Conservation (phyloP, 345 rosid species). For the Gossypium ekmanianum region DNA sequence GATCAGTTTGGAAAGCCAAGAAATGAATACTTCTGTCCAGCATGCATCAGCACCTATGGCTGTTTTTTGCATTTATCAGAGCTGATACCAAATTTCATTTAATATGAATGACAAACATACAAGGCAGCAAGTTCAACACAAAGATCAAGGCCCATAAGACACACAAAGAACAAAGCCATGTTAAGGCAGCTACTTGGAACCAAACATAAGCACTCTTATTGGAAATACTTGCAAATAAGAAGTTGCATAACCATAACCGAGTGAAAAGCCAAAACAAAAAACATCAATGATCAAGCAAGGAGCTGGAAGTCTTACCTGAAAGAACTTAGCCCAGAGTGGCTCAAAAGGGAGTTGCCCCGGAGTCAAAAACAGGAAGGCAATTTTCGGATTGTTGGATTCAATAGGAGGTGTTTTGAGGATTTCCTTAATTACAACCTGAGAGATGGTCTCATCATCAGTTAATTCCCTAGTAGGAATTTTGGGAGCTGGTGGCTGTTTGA, state of each 20-base stretch:
- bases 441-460: constrained; percentile 46
- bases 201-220: too few relatives aligned
- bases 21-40: too few relatives aligned
- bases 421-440: constrained; percentile 54
- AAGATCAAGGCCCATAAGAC: too few relatives aligned
- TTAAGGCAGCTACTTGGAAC: background rate
- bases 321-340: constrained; percentile 90
- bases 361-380: constrained; percentile 43
- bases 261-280: background rate
- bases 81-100: too few relatives aligned
- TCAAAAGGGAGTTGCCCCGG: constrained; percentile 65
- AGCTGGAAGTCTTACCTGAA: constrained; percentile 39
- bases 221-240: background rate
- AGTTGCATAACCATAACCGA: background rate
- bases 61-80: too few relatives aligned
- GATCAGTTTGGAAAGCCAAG: too few relatives aligned
- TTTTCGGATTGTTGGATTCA: constrained; percentile 26
- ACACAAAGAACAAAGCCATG: too few relatives aligned
- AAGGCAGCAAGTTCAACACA: too few relatives aligned
- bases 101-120: too few relatives aligned
- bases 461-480: constrained; percentile 38
- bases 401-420: constrained; percentile 36
- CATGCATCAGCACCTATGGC: too few relatives aligned
- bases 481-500: constrained; percentile 19
- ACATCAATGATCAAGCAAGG: background rate